Conservation (phyloP, 345 rosid species). For the Atalantia buxifolia region DNA sequence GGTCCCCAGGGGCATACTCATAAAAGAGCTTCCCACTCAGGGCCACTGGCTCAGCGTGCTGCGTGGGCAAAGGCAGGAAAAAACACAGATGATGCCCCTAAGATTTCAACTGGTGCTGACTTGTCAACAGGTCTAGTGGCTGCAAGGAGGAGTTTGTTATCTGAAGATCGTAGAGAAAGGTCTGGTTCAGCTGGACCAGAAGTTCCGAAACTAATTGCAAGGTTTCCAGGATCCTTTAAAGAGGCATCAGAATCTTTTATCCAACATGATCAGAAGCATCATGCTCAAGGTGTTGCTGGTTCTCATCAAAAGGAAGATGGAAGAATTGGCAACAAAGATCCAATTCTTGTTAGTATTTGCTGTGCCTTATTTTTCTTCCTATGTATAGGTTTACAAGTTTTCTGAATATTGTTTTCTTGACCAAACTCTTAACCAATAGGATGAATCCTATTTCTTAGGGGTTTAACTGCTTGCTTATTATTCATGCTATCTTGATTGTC, state of each 20-base stretch:
- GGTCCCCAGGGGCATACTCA: slow-evolving; percentile 63
- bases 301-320: slow-evolving; percentile 58
- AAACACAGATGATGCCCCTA: slow-evolving; percentile 62
- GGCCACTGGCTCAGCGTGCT: slow-evolving; percentile 79
- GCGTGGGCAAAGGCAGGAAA: slow-evolving; percentile 72
- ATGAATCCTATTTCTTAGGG: not conserved
- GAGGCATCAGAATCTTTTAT: slow-evolving; percentile 62
- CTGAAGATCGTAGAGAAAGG: slow-evolving; percentile 54
- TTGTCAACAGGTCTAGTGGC: slow-evolving; percentile 50
- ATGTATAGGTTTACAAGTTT: not conserved
- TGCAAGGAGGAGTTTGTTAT: slow-evolving; percentile 54
- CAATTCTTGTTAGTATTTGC: slow-evolving; percentile 64
- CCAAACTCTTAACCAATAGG: not conserved
- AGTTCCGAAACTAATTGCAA: slow-evolving; percentile 55
- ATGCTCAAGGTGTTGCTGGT: slow-evolving; percentile 29
- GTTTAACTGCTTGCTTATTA: not conserved
- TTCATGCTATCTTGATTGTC: not conserved
- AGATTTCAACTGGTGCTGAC: slow-evolving; percentile 54
- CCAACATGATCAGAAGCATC: slow-evolving; percentile 58
- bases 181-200: slow-evolving; percentile 47
- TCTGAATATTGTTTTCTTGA: not conserved
- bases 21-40: slow-evolving; percentile 90
- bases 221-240: slow-evolving; percentile 93
- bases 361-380: not conserved
- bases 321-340: slow-evolving; percentile 58